A percentile compares a stretch with the other conserved stretches of the same genome.
These are phyloP conservation scores for Chaetomium tenue DNA, from an alignment of 495 filamentous ascomycete genomes.

Conservation along the genomic window DNA sequence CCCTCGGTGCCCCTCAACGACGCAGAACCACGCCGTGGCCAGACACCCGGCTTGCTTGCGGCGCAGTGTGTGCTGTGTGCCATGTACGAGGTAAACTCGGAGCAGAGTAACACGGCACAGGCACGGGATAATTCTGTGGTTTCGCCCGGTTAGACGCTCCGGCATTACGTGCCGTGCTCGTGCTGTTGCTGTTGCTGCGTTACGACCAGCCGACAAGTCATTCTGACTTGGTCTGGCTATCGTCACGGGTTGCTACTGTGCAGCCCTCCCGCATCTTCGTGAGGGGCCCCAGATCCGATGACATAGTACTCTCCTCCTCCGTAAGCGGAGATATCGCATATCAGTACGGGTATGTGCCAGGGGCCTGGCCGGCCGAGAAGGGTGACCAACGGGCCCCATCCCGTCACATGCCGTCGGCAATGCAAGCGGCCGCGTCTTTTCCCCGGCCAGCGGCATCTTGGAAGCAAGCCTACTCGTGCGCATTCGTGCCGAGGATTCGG, in stretches of 20 bases:
- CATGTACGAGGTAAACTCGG: not conserved
- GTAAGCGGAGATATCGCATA: too few relatives aligned
- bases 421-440: conserved; percentile 1
- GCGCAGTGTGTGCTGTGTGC: not conserved
- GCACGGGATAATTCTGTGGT: not conserved
- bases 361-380: conserved; percentile 1
- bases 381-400: not conserved
- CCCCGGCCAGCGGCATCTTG: not conserved
- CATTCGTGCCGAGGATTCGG: conserved; percentile 6
- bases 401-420: conserved; percentile 13
- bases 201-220: not conserved
- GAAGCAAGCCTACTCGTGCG: not conserved
- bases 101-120: not conserved
- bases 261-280: too few relatives aligned
- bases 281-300: too few relatives aligned
- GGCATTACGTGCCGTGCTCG: not conserved
- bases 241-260: too few relatives aligned
- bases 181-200: too few relatives aligned
- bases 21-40: not conserved
- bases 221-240: too few relatives aligned
- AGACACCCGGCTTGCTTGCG: not conserved
- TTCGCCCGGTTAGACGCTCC: not conserved
- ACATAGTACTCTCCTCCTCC: too few relatives aligned
- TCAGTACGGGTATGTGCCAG: too few relatives aligned
- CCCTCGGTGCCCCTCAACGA: not conserved